Conservation (phyloP, 768 basidiomycete genomes). For the Lactarius trivialis region DNA sequence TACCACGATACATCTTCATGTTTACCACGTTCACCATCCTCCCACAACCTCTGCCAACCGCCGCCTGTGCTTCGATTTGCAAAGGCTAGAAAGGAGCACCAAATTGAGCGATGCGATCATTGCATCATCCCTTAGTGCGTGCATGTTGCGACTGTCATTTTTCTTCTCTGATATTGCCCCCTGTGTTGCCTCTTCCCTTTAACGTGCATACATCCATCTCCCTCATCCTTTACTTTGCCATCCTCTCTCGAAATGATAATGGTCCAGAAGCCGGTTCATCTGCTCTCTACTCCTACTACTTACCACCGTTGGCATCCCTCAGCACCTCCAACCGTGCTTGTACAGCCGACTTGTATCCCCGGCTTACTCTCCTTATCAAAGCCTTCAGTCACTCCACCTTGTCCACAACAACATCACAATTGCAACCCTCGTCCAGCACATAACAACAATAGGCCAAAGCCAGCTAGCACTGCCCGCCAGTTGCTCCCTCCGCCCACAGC, state of each 20-base stretch:
- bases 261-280: slow-evolving; percentile 34
- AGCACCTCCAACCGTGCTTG: slow-evolving; percentile 58
- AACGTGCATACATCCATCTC: slow-evolving; percentile 23
- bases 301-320: slow-evolving; percentile 61
- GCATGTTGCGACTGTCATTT: no score
- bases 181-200: slow-evolving; percentile 19
- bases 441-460: slow-evolving; percentile 38
- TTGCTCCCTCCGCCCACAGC: slow-evolving; percentile 22
- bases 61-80: slow-evolving; percentile 61
- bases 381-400: slow-evolving; percentile 36
- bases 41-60: slow-evolving; percentile 57
- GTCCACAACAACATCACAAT: slow-evolving; percentile 29
- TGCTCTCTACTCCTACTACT: slow-evolving; percentile 28
- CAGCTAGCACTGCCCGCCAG: slow-evolving; percentile 1
- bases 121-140: slow-evolving; percentile 86
- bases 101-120: slow-evolving; percentile 72
- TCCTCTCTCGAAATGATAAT: slow-evolving; percentile 34
- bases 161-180: no score
- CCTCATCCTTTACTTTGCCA: slow-evolving; percentile 16
- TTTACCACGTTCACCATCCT: slow-evolving; percentile 69
- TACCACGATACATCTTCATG: slow-evolving; percentile 63
- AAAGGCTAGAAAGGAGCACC: slow-evolving; percentile 76
- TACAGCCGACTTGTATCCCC: slow-evolving; percentile 67
- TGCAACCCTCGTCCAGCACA: slow-evolving; percentile 29
- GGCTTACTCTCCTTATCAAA: slow-evolving; percentile 68